These are phyloP conservation scores for Thymus quinquecostatus DNA, from an alignment of 257 asterid species.

Conservation along the genomic window DNA sequence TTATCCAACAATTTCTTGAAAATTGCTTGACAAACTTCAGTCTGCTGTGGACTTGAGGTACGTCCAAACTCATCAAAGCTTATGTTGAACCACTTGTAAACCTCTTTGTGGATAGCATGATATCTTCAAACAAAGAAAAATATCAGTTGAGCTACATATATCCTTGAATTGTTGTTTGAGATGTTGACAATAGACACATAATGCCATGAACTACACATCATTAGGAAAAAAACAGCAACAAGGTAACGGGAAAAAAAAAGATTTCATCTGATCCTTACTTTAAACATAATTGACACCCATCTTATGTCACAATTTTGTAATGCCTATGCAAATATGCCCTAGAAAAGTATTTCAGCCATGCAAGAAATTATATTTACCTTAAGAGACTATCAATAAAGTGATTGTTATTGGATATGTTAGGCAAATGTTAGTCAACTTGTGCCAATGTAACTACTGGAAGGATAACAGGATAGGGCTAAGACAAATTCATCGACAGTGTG, in stretches of 20 bases:
- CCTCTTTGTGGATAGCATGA: conserved; percentile 77
- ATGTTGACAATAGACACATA: background rate
- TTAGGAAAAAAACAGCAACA: background rate
- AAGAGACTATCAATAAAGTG: background rate
- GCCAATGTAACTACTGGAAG: background rate
- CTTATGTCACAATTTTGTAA: background rate
- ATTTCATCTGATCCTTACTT: background rate
- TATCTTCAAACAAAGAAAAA: conserved; percentile 50
- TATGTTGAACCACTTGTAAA: conserved; percentile 39
- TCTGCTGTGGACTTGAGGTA: conserved; percentile 87
- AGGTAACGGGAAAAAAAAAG: background rate
- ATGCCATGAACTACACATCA: background rate
- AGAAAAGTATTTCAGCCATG: background rate
- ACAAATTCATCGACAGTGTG: no score
- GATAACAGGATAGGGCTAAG: background rate
- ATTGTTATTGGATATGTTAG: conserved; percentile 3
- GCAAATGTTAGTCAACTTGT: background rate
- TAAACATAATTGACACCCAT: conserved; percentile 10
- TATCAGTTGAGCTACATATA: background rate
- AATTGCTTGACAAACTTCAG: conserved; percentile 83
- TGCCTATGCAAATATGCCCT: background rate
- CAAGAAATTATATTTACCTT: background rate
- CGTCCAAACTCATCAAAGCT: conserved; percentile 87
- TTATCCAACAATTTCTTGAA: conserved; percentile 72
- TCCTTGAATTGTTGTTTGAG: background rate